Base-by-base conservation (phyloP, 352 stramenopile species). In the Thalassiosira sp. region DNA sequence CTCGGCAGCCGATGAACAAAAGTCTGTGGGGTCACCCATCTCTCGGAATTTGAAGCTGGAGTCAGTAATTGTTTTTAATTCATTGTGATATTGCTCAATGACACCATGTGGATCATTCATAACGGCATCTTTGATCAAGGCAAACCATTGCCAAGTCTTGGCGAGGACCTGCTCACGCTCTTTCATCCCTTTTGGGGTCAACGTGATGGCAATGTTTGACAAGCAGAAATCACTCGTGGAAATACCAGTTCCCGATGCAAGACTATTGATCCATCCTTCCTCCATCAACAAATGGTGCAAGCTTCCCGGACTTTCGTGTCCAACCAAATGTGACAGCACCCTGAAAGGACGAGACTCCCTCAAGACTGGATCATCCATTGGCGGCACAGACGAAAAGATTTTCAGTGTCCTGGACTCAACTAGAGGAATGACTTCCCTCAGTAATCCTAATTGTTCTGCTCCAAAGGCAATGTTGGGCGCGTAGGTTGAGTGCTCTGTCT, bases 91-190 rank as follows among this genome's bases (percentile, higher is more conserved):
- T 48, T 86, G 59, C 37, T 83, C 64, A 25, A 88, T 80, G 0
- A 91, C 40, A 27, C 76, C 67, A 54, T 79, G 66, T 43, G 70
- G 54, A 35, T 89, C 51, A 46, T 85, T 71, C 22, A 80, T 58
- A 25, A 79, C 79, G 8, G 81, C 66, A 3, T 83, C 66, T 72
- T 86, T 86, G 22, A 93, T 87, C 0, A 93, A 61, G 0, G 72
- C 68, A 54, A 94, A 71, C 86, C 86, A 94, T 65, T 92, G 72
- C 63, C 88, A 94, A 7, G 84, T 75, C 6, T 91, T 75, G 48
- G 82, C 73, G 8, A 93, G 57, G 5, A 94, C 83, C 37, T 88
- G 33, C 52, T 91, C 86, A n/a, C 77, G 73, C 13, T 87, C 54
- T 37, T 27, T 53, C 77, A 90, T 89, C 27, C 89, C 89, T 35